phyloP scores from a whole-genome alignment of 352 stramenopile genomes.

The Globisporangium irregulare region DNA sequence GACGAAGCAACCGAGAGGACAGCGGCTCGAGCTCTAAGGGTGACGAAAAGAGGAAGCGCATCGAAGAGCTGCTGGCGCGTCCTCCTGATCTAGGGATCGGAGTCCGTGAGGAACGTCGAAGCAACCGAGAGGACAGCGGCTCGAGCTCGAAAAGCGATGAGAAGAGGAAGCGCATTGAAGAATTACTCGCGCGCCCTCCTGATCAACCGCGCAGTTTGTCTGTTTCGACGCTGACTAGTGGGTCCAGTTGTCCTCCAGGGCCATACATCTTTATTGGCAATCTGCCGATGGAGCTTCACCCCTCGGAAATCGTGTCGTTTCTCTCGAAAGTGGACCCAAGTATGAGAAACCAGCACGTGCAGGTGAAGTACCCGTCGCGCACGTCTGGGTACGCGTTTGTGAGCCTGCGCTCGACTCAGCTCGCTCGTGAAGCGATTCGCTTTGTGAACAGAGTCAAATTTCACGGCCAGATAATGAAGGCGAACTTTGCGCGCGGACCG shows the following conservation, averaged over 20 bases:
- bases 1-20: slow-evolving; percentile 10
- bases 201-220: slow-evolving; percentile 10
- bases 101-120: background rate
- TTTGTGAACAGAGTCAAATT: slow-evolving; percentile 42
- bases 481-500: slow-evolving; percentile 69
- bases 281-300: slow-evolving; percentile 37
- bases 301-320: slow-evolving; percentile 51
- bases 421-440: slow-evolving; percentile 52
- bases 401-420: slow-evolving; percentile 48
- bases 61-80: slow-evolving; percentile 4
- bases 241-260: slow-evolving; percentile 52
- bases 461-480: slow-evolving; percentile 38
- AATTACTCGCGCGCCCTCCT: background rate
- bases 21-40: background rate
- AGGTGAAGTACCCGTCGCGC: slow-evolving; percentile 50
- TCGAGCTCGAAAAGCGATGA: slow-evolving; percentile 13
- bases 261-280: slow-evolving; percentile 75
- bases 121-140: slow-evolving; percentile 7
- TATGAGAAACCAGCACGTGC: slow-evolving; percentile 41
- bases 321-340: slow-evolving; percentile 46
- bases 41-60: slow-evolving; percentile 17
- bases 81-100: background rate
- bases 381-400: slow-evolving; percentile 64
- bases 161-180: slow-evolving; percentile 15
- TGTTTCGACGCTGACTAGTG: slow-evolving; percentile 5